A percentile compares a stretch with the other conserved stretches of the same genome.
These are phyloP conservation scores for Erodium texanum DNA, from an alignment of 441 rosid species.

Conservation along the genomic window DNA sequence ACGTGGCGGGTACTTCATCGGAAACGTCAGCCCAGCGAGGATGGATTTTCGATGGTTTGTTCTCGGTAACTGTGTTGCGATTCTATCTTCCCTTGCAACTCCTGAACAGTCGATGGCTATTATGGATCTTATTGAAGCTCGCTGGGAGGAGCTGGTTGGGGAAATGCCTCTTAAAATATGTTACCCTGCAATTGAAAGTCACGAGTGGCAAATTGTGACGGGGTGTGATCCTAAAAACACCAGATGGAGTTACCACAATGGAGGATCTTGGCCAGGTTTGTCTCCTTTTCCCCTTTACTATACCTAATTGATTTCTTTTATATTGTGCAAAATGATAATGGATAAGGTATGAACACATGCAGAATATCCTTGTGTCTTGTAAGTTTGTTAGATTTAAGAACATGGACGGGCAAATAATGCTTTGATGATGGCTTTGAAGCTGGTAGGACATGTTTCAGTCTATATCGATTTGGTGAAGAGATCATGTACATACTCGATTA, in stretches of 20 bases:
- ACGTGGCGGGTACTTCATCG: slow-evolving; percentile 75
- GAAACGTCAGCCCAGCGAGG: slow-evolving; percentile 83
- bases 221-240: slow-evolving; percentile 91
- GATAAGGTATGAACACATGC: no score
- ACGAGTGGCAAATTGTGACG: slow-evolving; percentile 71
- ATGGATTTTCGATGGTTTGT: slow-evolving; percentile 97
- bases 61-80: slow-evolving; percentile 78
- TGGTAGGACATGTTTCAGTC: no score
- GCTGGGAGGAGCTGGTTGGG: slow-evolving; percentile 89
- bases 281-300: neutral
- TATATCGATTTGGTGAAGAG: no score
- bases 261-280: slow-evolving; percentile 94
- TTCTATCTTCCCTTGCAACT: slow-evolving; percentile 79
- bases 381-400: slow-evolving; percentile 11
- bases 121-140: slow-evolving; percentile 86
- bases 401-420: slow-evolving; percentile 66
- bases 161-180: slow-evolving; percentile 89
- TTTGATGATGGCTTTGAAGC: neutral
- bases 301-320: no score
- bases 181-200: slow-evolving; percentile 79
- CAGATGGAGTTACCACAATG: slow-evolving; percentile 92
- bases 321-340: no score
- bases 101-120: slow-evolving; percentile 83
- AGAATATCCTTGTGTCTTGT: no score
- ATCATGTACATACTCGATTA: no score